Conservation (phyloP, 1,139 yeast species). For the Pichia cactophila region DNA sequence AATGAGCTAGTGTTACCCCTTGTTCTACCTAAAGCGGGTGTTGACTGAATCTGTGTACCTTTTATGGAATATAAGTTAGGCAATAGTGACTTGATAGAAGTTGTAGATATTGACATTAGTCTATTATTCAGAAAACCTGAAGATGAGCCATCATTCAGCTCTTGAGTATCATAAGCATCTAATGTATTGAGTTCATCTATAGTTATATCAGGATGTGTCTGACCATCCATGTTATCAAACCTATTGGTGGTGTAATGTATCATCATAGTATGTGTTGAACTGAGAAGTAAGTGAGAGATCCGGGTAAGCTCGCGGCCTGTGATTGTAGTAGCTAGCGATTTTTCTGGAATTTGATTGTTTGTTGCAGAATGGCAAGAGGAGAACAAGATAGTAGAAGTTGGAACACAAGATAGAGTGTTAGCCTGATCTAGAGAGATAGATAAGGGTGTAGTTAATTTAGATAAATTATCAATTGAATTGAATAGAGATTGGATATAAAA, state of each 20-base stretch:
- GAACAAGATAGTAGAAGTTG: neutral
- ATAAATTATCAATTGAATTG: too few species aligned
- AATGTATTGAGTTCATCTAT: neutral
- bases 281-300: too few species aligned
- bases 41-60: slow-evolving; percentile 19
- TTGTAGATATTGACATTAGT: slow-evolving; percentile 24
- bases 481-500: neutral
- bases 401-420: too few species aligned
- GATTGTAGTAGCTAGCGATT: neutral
- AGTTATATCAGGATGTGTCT: neutral
- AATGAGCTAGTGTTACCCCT: too few species aligned
- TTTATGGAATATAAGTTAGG: slow-evolving; percentile 22
- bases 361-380: neutral
- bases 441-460: too few species aligned
- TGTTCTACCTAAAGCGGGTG: slow-evolving; percentile 13
- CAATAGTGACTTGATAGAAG: slow-evolving; percentile 24
- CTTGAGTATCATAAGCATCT: neutral
- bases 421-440: too few species aligned
- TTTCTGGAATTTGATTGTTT: neutral
- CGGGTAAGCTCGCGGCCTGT: too few species aligned
- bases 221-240: neutral
- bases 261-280: too few species aligned
- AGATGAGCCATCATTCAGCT: neutral
- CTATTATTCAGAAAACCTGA: slow-evolving; percentile 11
- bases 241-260: too few species aligned